A percentile compares a stretch with the other conserved stretches of the same genome.
Evolutionary conservation across 176 grass and related monocot species (phyloP).

Genomic region (Aegilops tauschii): DNA sequence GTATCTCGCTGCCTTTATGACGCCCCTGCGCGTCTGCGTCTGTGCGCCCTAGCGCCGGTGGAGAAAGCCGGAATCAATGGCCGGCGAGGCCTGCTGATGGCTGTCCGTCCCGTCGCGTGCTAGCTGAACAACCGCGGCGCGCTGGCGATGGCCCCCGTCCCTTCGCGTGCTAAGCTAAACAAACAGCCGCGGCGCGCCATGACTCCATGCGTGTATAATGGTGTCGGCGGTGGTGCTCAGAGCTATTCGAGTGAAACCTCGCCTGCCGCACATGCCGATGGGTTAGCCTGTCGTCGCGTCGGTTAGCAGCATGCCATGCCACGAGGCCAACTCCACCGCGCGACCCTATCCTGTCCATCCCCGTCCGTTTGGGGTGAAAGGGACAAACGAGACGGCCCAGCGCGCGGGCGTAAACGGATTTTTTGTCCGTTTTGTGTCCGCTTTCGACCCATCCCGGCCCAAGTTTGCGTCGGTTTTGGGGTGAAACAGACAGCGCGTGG

Average conservation of each 20-base stretch:
- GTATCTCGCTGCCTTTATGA: not conserved
- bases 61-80: slow-evolving; percentile 6
- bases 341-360: no score
- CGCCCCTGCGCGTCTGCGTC: not conserved
- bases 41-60: not conserved
- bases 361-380: no score
- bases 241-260: not conserved
- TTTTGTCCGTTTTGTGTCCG: no score
- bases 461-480: no score
- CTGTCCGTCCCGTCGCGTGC: not conserved
- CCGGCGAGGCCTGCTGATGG: not conserved
- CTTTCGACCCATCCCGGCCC: no score
- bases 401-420: no score
- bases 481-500: no score
- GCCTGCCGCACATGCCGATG: slow-evolving; percentile 20
- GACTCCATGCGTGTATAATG: not conserved
- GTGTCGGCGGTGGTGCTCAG: not conserved
- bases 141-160: no score
- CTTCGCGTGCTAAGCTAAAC: not conserved
- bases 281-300: not conserved
- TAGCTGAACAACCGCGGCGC: no score
- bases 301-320: not conserved
- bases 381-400: no score
- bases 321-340: no score
- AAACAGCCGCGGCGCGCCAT: not conserved